A percentile compares a stretch with the other conserved stretches of the same genome.
Evolutionary conservation across 208 protist species (phyloP).

Genomic region (Trypanosoma scelopori): DNA sequence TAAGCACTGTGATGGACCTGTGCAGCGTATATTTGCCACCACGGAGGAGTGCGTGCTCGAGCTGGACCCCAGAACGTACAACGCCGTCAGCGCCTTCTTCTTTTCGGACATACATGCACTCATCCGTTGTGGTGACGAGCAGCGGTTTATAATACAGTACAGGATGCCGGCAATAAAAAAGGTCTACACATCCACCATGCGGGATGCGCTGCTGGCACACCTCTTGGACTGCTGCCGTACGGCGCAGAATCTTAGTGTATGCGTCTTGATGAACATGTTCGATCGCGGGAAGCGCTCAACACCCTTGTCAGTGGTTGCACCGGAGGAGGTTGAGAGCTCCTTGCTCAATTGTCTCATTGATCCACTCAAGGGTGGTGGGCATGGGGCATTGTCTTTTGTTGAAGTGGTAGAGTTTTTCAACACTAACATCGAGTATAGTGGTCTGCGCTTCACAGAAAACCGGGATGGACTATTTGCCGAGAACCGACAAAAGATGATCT

Average conservation of each 20-base stretch:
- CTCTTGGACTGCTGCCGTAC: conserved; percentile 77
- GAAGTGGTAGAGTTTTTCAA: conserved; percentile 86
- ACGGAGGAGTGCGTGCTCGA: conserved; percentile 79
- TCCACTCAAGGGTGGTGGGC: conserved; percentile 24
- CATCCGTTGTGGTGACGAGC: conserved; percentile 81
- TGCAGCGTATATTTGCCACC: conserved; percentile 72
- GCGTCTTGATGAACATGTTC: conserved; percentile 46
- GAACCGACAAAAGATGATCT: conserved; percentile 90
- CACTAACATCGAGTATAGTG: conserved; percentile 88
- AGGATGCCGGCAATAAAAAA: conserved; percentile 63
- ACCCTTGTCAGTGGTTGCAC: conserved; percentile 43
- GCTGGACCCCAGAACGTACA: conserved; percentile 87
- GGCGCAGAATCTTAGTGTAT: conserved; percentile 69
- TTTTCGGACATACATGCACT: conserved; percentile 71
- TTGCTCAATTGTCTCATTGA: conserved; percentile 72
- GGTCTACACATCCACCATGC: conserved; percentile 76
- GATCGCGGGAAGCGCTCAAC: conserved; percentile 72
- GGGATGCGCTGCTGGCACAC: conserved; percentile 87
- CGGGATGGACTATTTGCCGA: conserved; percentile 89
- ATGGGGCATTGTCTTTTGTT: conserved; percentile 15
- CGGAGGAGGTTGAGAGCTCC: conserved; percentile 85
- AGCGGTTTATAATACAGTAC: conserved; percentile 83
- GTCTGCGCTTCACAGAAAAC: conserved; percentile 86
- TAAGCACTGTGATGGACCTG: conserved; percentile 47
- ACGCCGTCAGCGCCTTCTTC: conserved; percentile 59